Evolutionary conservation across 1,284 basidiomycete genomes (phyloP), one percentile per base, ranked within the genome.

Genomic region (Malassezia slooffiae): DNA sequence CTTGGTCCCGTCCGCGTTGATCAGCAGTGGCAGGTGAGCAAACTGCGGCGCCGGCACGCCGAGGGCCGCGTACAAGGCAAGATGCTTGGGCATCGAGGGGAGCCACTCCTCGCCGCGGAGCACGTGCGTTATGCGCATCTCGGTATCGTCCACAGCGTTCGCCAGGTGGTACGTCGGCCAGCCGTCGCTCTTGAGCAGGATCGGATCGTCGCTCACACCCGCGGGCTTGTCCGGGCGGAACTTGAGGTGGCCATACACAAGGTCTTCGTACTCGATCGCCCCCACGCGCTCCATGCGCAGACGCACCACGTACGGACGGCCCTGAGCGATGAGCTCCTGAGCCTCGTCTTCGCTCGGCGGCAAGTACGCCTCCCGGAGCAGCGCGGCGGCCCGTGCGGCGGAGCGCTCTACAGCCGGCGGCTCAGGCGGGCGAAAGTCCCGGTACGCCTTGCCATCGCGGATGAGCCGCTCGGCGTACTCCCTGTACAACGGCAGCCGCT

Each of bases 141-240:
- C 79, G 60, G 88, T 80, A 71, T 97, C 93, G 55, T 99, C 93
- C 0, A 93, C 85, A 0, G 97, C 85, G 23, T 81, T 90, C 0
- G 93, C 91, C 2, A 99, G 78, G 56, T 97, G 93, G 66, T 97
- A 97, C 0, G 93, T 97, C 1, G 93, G 93, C 70, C 84, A 91
- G 0, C 79, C 75, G 67, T 97, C 90, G 1, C 83, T 82, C 71
- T 97, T 97, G 54, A 96, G 74, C 1, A 99, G 73, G 40, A 97
- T 79, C 10, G 89, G 88, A 67, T 99, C 91, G 23, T 90, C 93
- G 15, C 54, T 50, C 13, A 42, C 47, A 5, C 52, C 39, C 3
- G 41, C 26, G 2, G 9, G 45, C 3, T 48, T 50, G 80, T 70
- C 57, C 17, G 59, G 54, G 11, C 61, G 57, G 46, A 89, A 84